Percentiles rank a stretch among this genome's conserved stretches.
phyloP scores from a whole-genome alignment of 1,284 basidiomycete genomes.

The Apiotrichum brassicae region DNA sequence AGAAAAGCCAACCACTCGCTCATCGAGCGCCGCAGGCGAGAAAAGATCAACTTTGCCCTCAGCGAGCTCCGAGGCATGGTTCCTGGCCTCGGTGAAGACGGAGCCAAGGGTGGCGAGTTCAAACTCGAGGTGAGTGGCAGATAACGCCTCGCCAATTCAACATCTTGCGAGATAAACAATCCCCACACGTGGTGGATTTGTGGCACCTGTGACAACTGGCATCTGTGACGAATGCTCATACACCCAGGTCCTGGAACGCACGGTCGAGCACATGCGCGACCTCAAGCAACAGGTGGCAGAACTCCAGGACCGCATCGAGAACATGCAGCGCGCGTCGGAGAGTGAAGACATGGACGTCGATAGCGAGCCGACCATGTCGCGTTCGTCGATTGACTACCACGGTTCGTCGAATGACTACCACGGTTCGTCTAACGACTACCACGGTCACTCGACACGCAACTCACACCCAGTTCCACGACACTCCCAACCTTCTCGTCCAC shows the following conservation, averaged over 20 bases:
- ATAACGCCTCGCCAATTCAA: no score
- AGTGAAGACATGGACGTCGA: conserved; percentile 13
- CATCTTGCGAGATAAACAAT: no score
- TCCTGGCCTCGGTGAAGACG: conserved; percentile 40
- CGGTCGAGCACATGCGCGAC: conserved; percentile 44
- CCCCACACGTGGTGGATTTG: no score
- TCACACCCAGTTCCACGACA: no score
- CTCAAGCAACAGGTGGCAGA: conserved; percentile 29
- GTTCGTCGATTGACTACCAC: not conserved
- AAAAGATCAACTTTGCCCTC: conserved; percentile 46
- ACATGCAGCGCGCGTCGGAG: not conserved
- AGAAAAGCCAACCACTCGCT: conserved; percentile 45
- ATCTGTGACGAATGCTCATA: not conserved
- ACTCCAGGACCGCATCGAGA: conserved; percentile 19
- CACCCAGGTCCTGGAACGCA: conserved; percentile 41
- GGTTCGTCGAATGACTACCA: no score
- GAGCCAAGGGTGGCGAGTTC: conserved; percentile 44
- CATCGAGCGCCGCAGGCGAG: conserved; percentile 44
- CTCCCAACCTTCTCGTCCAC: no score
- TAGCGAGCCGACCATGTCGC: not conserved
- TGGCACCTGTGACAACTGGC: no score
- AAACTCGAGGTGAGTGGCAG: conserved; percentile 41
- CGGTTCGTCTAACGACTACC: no score
- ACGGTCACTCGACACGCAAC: no score
- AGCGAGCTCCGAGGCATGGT: conserved; percentile 43